A percentile compares a stretch with the other conserved stretches of the same genome.
phyloP scores from a whole-genome alignment of 2,329 filamentous ascomycete species.

The Penicillium sp. region DNA sequence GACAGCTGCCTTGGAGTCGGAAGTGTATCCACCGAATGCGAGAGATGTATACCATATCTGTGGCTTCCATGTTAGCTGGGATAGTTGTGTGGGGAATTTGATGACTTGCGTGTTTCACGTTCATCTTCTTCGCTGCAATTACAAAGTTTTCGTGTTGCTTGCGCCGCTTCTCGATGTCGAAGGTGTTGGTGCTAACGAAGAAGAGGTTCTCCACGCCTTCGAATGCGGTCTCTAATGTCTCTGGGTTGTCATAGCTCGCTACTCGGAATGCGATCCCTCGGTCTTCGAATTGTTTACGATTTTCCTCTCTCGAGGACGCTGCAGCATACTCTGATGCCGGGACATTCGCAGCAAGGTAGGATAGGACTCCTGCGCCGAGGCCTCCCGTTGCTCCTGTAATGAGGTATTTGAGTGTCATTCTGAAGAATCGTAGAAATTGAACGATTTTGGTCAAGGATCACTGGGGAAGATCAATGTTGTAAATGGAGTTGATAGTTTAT shows the following conservation, averaged over 20 bases:
- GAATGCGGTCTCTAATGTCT: constrained; percentile 51
- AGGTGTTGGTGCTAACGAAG: constrained; percentile 57
- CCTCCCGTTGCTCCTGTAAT: constrained; percentile 42
- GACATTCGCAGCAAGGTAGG: constrained; percentile 36
- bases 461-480: not conserved
- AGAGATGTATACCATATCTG: constrained; percentile 59
- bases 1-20: constrained; percentile 49
- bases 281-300: constrained; percentile 39
- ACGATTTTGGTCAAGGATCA: not conserved
- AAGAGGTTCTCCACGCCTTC: constrained; percentile 55
- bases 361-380: constrained; percentile 36
- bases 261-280: constrained; percentile 52
- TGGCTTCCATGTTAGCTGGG: constrained; percentile 45
- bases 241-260: constrained; percentile 53
- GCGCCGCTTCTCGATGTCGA: constrained; percentile 49
- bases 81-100: constrained; percentile 48
- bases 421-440: not conserved
- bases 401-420: constrained; percentile 40
- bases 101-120: constrained; percentile 51
- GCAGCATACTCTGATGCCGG: constrained; percentile 50
- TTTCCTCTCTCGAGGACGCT: constrained; percentile 50
- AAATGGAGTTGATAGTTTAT: not conserved
- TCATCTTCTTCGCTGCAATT: constrained; percentile 53
- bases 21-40: constrained; percentile 52
- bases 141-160: constrained; percentile 53